Base-by-base conservation (phyloP, 805 yeast genomes). In the Isabelozyma rhagii region DNA sequence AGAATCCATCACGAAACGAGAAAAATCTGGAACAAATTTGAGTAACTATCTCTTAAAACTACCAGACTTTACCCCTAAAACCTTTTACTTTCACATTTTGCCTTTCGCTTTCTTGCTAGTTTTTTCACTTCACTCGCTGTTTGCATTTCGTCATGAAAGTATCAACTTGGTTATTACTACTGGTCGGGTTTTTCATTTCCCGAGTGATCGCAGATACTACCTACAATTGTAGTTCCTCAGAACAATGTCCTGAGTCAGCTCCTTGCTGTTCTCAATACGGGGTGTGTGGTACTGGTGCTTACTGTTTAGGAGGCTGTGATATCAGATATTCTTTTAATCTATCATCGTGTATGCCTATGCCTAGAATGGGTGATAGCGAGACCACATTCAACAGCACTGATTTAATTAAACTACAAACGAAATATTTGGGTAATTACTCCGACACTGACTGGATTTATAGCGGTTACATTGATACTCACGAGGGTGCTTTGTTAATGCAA, bases 181-280 rank as follows among this genome's bases (percentile, higher is more conserved):
- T 39, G 14, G 25, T 39, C 9, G 10, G 10, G 10, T 8, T 29
- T 8, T 29, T 29, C 8, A 10, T 29, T 8, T 8, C 34, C 34
- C 34, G 8, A 29, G 34, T 29, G 34, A 29, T 29, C 10, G 34
- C 34, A 8, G 34, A 29, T 2, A 10, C 8, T 10, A 29, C 34
- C 10, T 8, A 8, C 34, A 29, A 29, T 8, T 90, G 96, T 70
- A 79, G 78, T 53, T 67, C 78, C 8, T 72, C 82, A 9, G 51
- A 60, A 13, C 58, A 74, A 4, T 91, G 97, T 71, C 97, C 97
- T 2, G 82, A 85, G 61, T 77, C 74, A 43, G 56, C 63, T n/a
- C 97, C 97, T 50, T 91, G 97, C 68, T 91, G 97, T 67, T 82
- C 89, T 10, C 85, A 83, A 56, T 84, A 79, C 57, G 97, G 97